Evolutionary conservation across 176 grass and related monocot species (phyloP), one percentile per base, ranked within the genome.

Genomic region (Oropetium thomaeum): DNA sequence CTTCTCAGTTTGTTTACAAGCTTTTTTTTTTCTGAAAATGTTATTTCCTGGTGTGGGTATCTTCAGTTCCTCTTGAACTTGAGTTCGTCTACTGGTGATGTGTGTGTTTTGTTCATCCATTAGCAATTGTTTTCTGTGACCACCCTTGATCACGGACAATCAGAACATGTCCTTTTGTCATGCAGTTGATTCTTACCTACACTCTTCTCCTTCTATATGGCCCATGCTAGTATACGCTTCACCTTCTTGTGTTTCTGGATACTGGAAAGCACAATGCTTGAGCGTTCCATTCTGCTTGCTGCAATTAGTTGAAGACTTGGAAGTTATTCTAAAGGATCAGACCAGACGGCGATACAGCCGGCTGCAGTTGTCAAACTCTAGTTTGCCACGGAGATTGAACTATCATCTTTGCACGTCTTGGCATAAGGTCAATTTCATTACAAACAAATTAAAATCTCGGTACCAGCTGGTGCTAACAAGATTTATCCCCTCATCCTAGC

Each of bases 331-430:
- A 13, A 81, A 71, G 10, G 12, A 81, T 72, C 23, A 40, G 5
- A 42, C 58, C 23, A 40, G 5, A 42, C 58, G 13, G 33, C 23
- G 1, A 10, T 49, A 76, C 74, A 47, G 39, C 41, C 17, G 43
- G 62, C 23, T 81, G 77, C 64, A 69, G 65, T 58, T 79, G 68
- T 53, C 38, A 30, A 67, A 74, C 26, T 52, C 1, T 62, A 20
- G 22, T 65, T 54, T 63, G 10, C 16, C 48, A 55, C 10, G n/a
- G n/a, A n/a, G n/a, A n/a, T n/a, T n/a, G 23, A 53, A 16, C 76
- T 32, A 16, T 43, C 20, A 61, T 42, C 52, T 80, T 48, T 45
- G 55, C 79, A 63, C 43, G 68, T 69, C 47, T 8, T 68, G 37
- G 39, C 39, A 45, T 51, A 7, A 22, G 11, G 51, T 57, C 53